These are phyloP conservation scores for Pythium diclinum DNA, from an alignment of 352 stramenopile genomes.

Conservation along the genomic window DNA sequence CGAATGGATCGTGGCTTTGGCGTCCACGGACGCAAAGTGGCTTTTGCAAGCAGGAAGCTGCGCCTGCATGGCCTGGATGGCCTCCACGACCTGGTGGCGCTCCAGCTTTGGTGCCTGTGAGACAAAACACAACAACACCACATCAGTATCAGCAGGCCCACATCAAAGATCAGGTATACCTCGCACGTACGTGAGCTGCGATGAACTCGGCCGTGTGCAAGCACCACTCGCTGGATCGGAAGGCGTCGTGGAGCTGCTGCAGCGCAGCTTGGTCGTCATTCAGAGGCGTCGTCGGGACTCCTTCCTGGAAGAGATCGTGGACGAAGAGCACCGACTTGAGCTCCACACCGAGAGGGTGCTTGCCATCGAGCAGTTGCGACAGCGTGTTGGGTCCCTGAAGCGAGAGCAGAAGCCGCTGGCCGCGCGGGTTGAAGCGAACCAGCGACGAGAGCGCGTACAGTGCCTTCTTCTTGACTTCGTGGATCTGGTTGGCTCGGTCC, in stretches of 20 bases:
- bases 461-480: slow-evolving; percentile 84
- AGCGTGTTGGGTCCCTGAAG: slow-evolving; percentile 20
- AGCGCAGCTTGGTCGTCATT: slow-evolving; percentile 29
- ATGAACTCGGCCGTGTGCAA: slow-evolving; percentile 48
- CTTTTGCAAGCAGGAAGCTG: slow-evolving; percentile 55
- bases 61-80: slow-evolving; percentile 55
- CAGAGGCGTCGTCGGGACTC: slow-evolving; percentile 5
- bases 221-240: slow-evolving; percentile 60
- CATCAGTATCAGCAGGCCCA: not conserved
- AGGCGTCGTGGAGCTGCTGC: slow-evolving; percentile 40
- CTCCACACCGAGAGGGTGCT: slow-evolving; percentile 46
- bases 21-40: slow-evolving; percentile 35
- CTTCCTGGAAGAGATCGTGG: slow-evolving; percentile 65
- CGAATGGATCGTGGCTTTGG: slow-evolving; percentile 38
- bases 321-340: slow-evolving; percentile 72
- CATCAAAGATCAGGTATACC: no score
- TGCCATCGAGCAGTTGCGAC: slow-evolving; percentile 38
- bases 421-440: slow-evolving; percentile 61
- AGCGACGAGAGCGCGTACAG: slow-evolving; percentile 78
- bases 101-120: slow-evolving; percentile 36
- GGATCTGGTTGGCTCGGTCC: slow-evolving; percentile 22
- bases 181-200: slow-evolving; percentile 19
- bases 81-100: slow-evolving; percentile 47
- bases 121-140: slow-evolving; percentile 1
- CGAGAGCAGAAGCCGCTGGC: slow-evolving; percentile 61